Conservation (phyloP, 345 rosid genomes). For the Cardamine chenopodiifolia region DNA sequence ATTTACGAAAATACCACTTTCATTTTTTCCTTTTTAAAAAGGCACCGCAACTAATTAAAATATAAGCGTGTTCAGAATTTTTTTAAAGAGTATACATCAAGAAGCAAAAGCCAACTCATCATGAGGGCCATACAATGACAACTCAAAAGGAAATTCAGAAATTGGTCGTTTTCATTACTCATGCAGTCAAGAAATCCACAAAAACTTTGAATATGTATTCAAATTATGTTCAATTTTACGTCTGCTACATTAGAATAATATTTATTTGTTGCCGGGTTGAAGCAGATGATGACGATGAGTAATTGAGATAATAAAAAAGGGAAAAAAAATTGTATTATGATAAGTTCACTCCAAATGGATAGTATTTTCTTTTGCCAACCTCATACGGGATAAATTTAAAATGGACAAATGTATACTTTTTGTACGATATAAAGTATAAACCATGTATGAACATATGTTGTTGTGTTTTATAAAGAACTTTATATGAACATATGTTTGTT, state of each 20-base stretch:
- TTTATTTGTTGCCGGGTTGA: slow-evolving; percentile 2
- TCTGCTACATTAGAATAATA: background rate
- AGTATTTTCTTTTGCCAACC: background rate
- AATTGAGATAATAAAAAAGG: too few relatives aligned
- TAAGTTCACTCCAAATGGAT: background rate
- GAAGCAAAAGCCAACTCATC: slow-evolving; percentile 35
- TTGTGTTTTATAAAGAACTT: too few relatives aligned
- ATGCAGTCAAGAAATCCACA: slow-evolving; percentile 18
- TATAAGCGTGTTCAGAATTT: background rate
- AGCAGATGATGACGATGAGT: slow-evolving; percentile 3
- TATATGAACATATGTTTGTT: too few relatives aligned
- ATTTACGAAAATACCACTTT: background rate
- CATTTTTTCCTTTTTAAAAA: background rate
- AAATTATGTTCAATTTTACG: background rate
- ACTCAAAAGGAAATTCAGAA: slow-evolving; percentile 27
- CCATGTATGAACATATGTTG: too few relatives aligned
- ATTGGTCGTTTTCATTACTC: slow-evolving; percentile 34
- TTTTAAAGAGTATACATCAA: background rate
- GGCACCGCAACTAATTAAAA: background rate
- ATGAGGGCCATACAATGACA: slow-evolving; percentile 34
- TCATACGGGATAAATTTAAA: background rate
- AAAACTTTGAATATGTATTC: background rate
- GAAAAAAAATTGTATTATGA: too few relatives aligned
- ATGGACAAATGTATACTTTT: background rate
- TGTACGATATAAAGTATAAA: too few relatives aligned